Evolutionary conservation across 345 rosid species (phyloP), one percentile per base, ranked within the genome.

Genomic region (Dovyalis caffra): DNA sequence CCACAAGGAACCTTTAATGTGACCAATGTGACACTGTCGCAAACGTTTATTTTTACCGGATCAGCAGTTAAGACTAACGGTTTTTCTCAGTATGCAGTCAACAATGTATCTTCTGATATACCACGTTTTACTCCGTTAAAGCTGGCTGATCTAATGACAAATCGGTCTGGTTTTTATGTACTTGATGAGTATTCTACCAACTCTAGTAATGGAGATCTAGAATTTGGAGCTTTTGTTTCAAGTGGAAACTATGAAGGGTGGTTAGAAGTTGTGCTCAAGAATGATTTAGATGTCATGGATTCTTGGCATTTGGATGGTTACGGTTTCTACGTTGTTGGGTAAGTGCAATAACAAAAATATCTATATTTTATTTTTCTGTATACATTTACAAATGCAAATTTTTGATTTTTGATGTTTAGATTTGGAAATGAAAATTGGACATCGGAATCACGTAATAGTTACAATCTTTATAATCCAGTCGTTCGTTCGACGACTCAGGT

Each of bases 401-500:
- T 9, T 66, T 2, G 2, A 32, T 53, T 9, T 37, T 34, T 60
- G 1, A 2, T 25, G 1, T 28, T 3, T 32, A 90, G 96, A 47
- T 79, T 80, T 68, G 95, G 92, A 0, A 68, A 74, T 31, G 90
- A 89, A 78, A 81, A 82, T 28, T 94, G 97, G 98, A 82, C 75
- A 4, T 73, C 86, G 0, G 69, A 85, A 11, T 80, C 80, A 2
- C 83, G 87, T 25, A 23, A 37, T 20, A 72, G 64, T 26, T 88
- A 92, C 79, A 94, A 92, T 76, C 75, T 81, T 35, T 49, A 77
- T 0, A 86, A 92, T 68, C 92, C 97, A 1, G 91, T 90, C 5
- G 89, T 87, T 9, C 87, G 97, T 0, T 94, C 97, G 1, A 92
- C 95, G 9, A 64, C 70, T 68, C 91, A 89, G 80, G 92, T 86